Percentiles rank a stretch among this genome's conserved stretches.
Evolutionary conservation across 305 asterid species (phyloP).

Genomic region (Solanum hybrid): DNA sequence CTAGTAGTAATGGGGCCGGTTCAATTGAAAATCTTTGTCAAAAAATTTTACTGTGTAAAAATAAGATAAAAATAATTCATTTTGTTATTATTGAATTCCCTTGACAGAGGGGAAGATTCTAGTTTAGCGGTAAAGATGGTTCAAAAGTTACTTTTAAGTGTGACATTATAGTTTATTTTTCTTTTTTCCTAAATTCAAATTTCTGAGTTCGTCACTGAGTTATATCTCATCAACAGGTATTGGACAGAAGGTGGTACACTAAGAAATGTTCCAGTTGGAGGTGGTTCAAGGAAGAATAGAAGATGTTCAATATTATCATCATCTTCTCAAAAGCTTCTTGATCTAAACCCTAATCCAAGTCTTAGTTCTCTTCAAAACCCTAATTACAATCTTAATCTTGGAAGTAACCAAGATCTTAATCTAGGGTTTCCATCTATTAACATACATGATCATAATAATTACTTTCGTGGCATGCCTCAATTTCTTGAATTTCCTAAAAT

Average conservation of each 20-base stretch:
- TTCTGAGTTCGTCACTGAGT: background rate
- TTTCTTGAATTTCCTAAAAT: constrained; percentile 42
- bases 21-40: background rate
- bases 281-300: constrained; percentile 62
- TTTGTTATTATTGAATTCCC: background rate
- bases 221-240: constrained; percentile 45
- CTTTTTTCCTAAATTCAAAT: background rate
- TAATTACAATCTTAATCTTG: constrained; percentile 18
- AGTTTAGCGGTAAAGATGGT: background rate
- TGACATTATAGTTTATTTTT: background rate
- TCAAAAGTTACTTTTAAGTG: background rate
- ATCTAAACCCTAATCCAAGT: constrained; percentile 33
- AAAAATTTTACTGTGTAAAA: background rate
- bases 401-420: constrained; percentile 44
- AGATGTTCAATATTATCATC: constrained; percentile 15
- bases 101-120: background rate
- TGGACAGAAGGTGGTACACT: constrained; percentile 89
- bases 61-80: background rate
- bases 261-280: constrained; percentile 74
- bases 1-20: background rate
- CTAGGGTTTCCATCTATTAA: constrained; percentile 30
- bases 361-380: constrained; percentile 28
- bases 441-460: constrained; percentile 9
- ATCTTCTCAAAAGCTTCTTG: constrained; percentile 26
- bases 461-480: constrained; percentile 23